Evolutionary conservation across 768 basidiomycete genomes (phyloP).

Genomic region (Auricularia cornea): DNA sequence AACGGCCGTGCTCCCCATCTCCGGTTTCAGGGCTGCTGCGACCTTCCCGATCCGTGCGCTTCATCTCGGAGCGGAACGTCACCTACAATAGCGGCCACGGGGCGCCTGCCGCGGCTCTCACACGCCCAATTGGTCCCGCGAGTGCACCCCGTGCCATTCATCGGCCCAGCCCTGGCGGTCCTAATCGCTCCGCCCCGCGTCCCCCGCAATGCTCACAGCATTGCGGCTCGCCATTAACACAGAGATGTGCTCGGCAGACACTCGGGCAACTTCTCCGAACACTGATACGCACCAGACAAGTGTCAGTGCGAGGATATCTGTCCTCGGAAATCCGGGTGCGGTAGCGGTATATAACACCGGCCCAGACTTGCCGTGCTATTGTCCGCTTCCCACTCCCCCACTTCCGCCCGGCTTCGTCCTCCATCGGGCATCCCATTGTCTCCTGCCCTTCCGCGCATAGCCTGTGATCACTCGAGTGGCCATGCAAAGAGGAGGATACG

Average conservation of each 20-base stretch:
- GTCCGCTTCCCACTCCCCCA: background rate
- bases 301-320: background rate
- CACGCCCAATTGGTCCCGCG: background rate
- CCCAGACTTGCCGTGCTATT: background rate
- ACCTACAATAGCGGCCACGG: background rate
- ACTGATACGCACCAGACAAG: background rate
- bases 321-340: background rate
- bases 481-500: background rate
- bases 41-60: background rate
- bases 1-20: background rate
- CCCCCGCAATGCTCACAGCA: background rate
- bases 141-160: background rate
- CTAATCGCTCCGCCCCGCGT: background rate
- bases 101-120: background rate
- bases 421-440: background rate
- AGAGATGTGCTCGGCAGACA: background rate
- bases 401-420: background rate
- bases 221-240: background rate
- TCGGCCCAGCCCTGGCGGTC: no score
- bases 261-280: background rate
- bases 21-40: background rate
- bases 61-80: background rate
- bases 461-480: background rate
- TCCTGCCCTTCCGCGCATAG: background rate
- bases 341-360: background rate